Conservation (phyloP, 345 rosid genomes). For the Brassica cretica region DNA sequence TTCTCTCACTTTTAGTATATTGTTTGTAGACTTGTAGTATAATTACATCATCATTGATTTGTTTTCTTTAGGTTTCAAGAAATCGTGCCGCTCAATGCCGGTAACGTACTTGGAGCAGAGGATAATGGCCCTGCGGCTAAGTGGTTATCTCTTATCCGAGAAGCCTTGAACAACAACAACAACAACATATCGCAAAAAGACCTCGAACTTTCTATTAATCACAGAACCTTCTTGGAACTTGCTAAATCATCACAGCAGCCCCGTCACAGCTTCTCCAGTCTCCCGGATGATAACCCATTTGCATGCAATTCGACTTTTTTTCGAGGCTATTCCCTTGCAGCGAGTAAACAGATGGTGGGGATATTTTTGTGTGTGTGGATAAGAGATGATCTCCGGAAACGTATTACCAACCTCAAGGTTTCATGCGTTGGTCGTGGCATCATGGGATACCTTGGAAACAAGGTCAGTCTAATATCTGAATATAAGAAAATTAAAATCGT, state of each 20-base stretch:
- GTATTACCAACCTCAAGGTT: slow-evolving; percentile 66
- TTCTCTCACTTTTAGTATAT: neutral
- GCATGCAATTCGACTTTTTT: slow-evolving; percentile 34
- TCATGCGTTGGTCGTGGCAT: slow-evolving; percentile 93
- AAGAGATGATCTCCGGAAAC: slow-evolving; percentile 57
- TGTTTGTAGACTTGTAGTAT: neutral
- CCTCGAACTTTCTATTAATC: slow-evolving; percentile 16
- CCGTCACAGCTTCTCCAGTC: slow-evolving; percentile 55
- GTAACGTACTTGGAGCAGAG: slow-evolving; percentile 80
- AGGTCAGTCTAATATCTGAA: slow-evolving; percentile 47
- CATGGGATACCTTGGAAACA: slow-evolving; percentile 96
- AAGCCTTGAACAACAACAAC: slow-evolving; percentile 52
- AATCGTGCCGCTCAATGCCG: slow-evolving; percentile 82
- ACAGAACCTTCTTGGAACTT: slow-evolving; percentile 32
- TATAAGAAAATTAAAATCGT: neutral
- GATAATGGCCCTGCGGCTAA: slow-evolving; percentile 69
- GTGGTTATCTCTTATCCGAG: slow-evolving; percentile 74
- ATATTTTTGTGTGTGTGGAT: slow-evolving; percentile 86
- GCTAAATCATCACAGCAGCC: slow-evolving; percentile 34
- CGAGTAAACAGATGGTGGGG: slow-evolving; percentile 97
- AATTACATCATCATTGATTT: neutral
- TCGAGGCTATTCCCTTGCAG: slow-evolving; percentile 60
- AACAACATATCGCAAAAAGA: slow-evolving; percentile 10
- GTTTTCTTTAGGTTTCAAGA: slow-evolving; percentile 67
- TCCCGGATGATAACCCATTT: neutral